A percentile compares a stretch with the other conserved stretches of the same genome.
Evolutionary conservation across 2,329 filamentous ascomycete species (phyloP).

Genomic region (Aspergillus hiratsukae): DNA sequence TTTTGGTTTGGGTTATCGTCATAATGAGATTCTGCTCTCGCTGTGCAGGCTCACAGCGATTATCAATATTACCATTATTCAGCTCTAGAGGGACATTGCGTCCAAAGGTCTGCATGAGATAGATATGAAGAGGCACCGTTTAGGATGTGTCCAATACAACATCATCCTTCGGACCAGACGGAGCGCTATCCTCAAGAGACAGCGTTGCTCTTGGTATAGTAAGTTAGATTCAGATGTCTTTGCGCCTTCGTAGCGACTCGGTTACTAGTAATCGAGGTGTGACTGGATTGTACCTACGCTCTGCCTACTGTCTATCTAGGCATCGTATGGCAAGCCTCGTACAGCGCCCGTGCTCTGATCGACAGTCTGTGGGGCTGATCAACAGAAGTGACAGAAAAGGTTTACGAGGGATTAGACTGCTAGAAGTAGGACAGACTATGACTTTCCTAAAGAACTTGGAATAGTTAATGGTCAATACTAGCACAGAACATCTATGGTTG

Average conservation of each 20-base stretch:
- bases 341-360: conserved; percentile 12
- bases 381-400: not conserved
- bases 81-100: not conserved
- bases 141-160: no score
- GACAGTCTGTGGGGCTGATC: conserved; percentile 2
- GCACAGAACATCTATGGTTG: not conserved
- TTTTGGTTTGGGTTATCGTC: not conserved
- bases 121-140: not conserved
- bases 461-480: not conserved
- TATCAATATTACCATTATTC: not conserved
- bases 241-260: not conserved
- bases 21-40: not conserved
- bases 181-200: not conserved
- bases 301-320: not conserved
- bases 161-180: not conserved
- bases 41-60: not conserved
- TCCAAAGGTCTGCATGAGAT: not conserved
- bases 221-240: not conserved
- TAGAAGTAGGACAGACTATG: not conserved
- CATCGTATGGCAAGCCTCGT: not conserved
- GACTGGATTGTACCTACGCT: not conserved
- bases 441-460: not conserved
- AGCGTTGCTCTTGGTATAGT: not conserved
- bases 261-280: not conserved
- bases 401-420: not conserved